Evolutionary conservation across 192 early-diverging fungal species (phyloP), one percentile per base, ranked within the genome.

Genomic region (Coemansia sp.): DNA sequence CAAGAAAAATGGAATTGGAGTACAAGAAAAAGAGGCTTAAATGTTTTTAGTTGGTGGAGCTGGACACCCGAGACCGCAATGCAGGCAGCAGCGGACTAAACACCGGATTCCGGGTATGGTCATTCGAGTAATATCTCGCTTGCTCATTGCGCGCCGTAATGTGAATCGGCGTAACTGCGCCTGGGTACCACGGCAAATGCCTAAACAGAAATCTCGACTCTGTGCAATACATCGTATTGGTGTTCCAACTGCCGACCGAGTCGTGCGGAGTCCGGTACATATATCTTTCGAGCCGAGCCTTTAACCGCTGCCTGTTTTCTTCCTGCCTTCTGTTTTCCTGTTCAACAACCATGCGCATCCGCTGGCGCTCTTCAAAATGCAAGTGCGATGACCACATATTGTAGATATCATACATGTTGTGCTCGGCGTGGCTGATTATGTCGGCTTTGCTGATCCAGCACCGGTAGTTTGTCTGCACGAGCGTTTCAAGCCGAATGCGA

Each of bases 191-290:
- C 1, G 75, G 75, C 6, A 78, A 43, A 14, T 78, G 75, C 23
- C 75, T 63, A 27, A 72, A 72, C 5, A 65, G 41, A 35, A 78
- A 78, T n/a, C 75, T 52, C 2, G 48, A 9, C 56, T 78, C 75
- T 1, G 63, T 78, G 35, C 62, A 62, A 12, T 78, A 60, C 58
- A 69, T 48, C 2, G 63, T 78, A n/a, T 72, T 43, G 1, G 51
- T 51, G 45, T 73, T 73, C 71, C 71, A 73, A 5, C 60, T 63
- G 45, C 72, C 61, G 1, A 63, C 25, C 19, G 72, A 48, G 52
- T 73, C 72, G 27, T 73, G 72, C 0, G 72, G 72, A 2, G 60
- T 63, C 43, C 72, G 61, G 57, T 64, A 63, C 77, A 80, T 75
- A 32, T 63, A 72, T 2, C 63, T 43, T 25, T 66, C 59, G 21